A percentile compares a stretch with the other conserved stretches of the same genome.
Conservation (phyloP, 345 rosid species). For the Cardiospermum halicacabum region DNA sequence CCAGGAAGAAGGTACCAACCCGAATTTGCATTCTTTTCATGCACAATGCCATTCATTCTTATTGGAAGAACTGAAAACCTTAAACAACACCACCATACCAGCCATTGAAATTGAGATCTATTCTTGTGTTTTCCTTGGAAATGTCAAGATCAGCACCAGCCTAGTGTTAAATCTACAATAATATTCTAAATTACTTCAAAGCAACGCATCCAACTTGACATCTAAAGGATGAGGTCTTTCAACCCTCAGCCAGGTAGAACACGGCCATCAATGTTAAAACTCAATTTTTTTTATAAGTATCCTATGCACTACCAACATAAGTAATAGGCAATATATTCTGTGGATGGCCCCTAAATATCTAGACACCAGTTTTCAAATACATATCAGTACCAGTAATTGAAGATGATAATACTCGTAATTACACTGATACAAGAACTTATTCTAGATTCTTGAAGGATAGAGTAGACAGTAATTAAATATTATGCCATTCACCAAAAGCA, state of each 20-base stretch:
- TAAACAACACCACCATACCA: neutral
- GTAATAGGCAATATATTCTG: neutral
- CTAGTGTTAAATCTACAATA: neutral
- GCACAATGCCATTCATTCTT: neutral
- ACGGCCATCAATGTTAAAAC: neutral
- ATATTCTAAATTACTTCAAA: neutral
- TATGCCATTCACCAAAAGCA: constrained; percentile 10
- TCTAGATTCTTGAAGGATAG: neutral
- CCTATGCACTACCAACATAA: neutral
- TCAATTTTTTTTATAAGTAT: neutral
- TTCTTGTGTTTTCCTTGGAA: neutral
- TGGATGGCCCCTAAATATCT: neutral
- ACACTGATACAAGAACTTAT: neutral
- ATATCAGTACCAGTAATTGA: neutral
- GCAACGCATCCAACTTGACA: neutral
- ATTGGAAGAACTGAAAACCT: neutral
- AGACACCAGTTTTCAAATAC: neutral
- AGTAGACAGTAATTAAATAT: neutral
- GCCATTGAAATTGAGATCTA: neutral
- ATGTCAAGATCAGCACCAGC: neutral
- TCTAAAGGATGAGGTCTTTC: constrained; percentile 1
- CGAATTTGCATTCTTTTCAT: neutral
- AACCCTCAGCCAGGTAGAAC: constrained; percentile 2
- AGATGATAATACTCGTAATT: neutral
- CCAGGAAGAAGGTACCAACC: neutral